phyloP scores from a whole-genome alignment of 345 rosid species.

The Bretschneidera sinensis region DNA sequence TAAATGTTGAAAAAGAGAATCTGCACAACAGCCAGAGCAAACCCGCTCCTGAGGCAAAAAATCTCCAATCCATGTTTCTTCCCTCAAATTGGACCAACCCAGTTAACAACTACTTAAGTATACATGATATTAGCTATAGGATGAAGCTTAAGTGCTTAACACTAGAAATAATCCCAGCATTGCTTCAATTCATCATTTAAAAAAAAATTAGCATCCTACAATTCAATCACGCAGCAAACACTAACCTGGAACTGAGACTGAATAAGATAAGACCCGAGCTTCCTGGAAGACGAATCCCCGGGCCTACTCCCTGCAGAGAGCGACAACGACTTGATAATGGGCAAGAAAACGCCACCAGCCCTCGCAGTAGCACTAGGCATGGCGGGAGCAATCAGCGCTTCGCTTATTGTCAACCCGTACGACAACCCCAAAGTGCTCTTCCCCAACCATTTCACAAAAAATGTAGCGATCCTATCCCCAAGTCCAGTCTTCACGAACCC shows the following conservation, averaged over 20 bases:
- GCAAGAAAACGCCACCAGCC: constrained; percentile 94
- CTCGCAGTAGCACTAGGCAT: constrained; percentile 98
- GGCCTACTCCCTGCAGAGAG: constrained; percentile 83
- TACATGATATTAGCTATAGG: no score
- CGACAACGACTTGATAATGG: constrained; percentile 76
- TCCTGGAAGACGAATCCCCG: constrained; percentile 61
- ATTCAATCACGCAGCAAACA: neutral
- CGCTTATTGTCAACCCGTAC: constrained; percentile 81
- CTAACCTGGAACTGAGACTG: constrained; percentile 86
- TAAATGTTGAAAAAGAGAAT: no score
- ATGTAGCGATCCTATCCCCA: constrained; percentile 91
- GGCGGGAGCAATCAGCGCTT: constrained; percentile 88
- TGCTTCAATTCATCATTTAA: neutral
- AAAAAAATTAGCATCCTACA: neutral
- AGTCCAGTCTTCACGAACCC: constrained; percentile 94
- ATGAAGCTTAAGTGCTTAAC: no score
- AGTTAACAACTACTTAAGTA: no score
- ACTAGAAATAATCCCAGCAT: neutral
- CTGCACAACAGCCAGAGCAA: no score
- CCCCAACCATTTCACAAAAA: constrained; percentile 91
- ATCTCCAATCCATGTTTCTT: no score
- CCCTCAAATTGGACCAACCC: no score
- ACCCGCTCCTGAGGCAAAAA: no score
- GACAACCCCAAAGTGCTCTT: constrained; percentile 89
- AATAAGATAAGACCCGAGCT: constrained; percentile 75